These are phyloP conservation scores for Tillandsia fasciculata DNA, from an alignment of 176 grass and related monocot species.

Conservation along the genomic window DNA sequence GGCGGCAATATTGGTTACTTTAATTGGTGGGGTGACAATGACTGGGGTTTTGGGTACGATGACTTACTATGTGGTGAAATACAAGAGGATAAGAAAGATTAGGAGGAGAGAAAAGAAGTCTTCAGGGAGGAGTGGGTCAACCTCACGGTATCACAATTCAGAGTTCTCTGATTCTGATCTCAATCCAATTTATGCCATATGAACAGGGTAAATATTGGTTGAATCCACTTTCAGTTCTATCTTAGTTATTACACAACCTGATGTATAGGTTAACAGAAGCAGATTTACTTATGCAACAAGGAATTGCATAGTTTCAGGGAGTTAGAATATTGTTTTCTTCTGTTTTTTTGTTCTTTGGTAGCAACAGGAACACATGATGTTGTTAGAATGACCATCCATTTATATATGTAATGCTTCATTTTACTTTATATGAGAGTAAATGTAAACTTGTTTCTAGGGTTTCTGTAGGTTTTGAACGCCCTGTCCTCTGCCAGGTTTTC, in stretches of 20 bases:
- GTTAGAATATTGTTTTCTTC: too few species aligned
- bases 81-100: conserved; percentile 59
- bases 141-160: conserved; percentile 71
- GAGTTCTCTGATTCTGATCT: conserved; percentile 76
- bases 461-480: too few species aligned
- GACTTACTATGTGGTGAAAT: conserved; percentile 96
- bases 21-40: conserved; percentile 86
- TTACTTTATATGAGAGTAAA: too few species aligned
- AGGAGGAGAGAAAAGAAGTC: conserved; percentile 66
- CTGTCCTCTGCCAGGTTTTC: too few species aligned
- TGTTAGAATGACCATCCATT: too few species aligned
- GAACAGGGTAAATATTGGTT: conserved; percentile 13
- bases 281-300: too few species aligned
- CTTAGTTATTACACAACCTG: background rate
- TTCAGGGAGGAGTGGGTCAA: conserved; percentile 72
- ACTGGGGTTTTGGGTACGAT: conserved; percentile 84
- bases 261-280: conserved; percentile 25
- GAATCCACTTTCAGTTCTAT: too few species aligned
- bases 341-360: too few species aligned
- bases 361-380: too few species aligned
- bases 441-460: too few species aligned
- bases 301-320: too few species aligned
- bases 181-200: conserved; percentile 86
- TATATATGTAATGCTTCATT: too few species aligned
- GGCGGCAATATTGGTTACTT: conserved; percentile 76